A percentile compares a stretch with the other conserved stretches of the same genome.
Evolutionary conservation across 176 grass and related monocot species (phyloP).

Genomic region (Tuctoria greenei): DNA sequence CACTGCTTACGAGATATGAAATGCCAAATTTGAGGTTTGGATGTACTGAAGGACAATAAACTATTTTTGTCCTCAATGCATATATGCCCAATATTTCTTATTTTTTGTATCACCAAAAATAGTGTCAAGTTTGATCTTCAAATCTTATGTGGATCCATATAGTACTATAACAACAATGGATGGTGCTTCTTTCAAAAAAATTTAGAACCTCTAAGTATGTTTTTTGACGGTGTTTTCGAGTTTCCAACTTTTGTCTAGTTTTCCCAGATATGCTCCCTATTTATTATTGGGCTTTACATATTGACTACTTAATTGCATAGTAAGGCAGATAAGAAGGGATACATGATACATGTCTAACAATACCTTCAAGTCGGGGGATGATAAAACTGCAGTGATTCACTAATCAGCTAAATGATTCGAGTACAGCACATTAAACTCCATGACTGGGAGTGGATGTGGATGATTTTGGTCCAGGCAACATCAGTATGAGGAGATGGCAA

Average conservation of each 20-base stretch:
- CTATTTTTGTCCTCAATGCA: too few species aligned
- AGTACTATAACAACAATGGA: too few species aligned
- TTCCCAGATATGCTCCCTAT: not conserved
- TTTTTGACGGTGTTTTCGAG: too few species aligned
- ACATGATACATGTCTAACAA: not conserved
- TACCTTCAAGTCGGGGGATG: slow-evolving; percentile 23
- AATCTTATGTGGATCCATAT: too few species aligned
- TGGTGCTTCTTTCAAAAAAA: too few species aligned
- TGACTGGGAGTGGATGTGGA: not conserved
- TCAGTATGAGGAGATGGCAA: not conserved
- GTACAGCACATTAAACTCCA: not conserved
- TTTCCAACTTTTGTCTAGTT: not conserved
- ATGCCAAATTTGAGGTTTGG: too few species aligned
- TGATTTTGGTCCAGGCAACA: not conserved
- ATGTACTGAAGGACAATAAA: too few species aligned
- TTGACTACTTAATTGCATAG: not conserved
- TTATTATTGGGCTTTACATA: not conserved
- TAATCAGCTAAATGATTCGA: slow-evolving; percentile 7
- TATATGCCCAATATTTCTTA: too few species aligned
- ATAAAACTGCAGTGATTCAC: slow-evolving; percentile 4
- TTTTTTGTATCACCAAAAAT: too few species aligned
- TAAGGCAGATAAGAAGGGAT: slow-evolving; percentile 26
- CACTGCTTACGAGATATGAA: too few species aligned
- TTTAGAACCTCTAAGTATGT: too few species aligned
- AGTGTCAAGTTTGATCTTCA: too few species aligned